A percentile compares a stretch with the other conserved stretches of the same genome.
phyloP scores from a whole-genome alignment of 2,329 filamentous ascomycete genomes.

The Phialophora expanda region DNA sequence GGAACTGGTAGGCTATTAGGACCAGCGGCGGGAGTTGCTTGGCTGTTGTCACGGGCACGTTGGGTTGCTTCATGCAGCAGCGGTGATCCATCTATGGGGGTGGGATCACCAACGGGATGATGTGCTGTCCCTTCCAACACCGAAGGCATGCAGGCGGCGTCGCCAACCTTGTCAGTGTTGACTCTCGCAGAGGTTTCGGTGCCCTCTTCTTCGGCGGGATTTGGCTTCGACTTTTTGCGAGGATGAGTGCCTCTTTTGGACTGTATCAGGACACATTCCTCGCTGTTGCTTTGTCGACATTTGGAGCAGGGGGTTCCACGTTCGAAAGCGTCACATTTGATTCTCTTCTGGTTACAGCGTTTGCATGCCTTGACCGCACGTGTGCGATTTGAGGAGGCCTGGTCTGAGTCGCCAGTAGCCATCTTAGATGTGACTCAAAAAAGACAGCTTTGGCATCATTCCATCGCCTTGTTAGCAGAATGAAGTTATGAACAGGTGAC shows the following conservation, averaged over 20 bases:
- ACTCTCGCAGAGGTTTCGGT: conserved; percentile 10
- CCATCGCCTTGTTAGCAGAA: no score
- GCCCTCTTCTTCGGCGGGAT: conserved; percentile 7
- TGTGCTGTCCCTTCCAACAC: conserved; percentile 10
- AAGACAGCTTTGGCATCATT: no score
- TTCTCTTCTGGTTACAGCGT: conserved; percentile 22
- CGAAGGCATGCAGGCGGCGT: conserved; percentile 10
- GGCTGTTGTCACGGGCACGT: conserved; percentile 1
- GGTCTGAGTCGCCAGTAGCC: conserved; percentile 11
- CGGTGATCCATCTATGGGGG: conserved; percentile 10
- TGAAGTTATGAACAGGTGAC: no score
- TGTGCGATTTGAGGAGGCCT: conserved; percentile 7
- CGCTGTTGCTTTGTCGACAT: conserved; percentile 23
- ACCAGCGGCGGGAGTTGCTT: background rate
- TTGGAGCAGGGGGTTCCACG: conserved; percentile 18
- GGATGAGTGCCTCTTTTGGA: conserved; percentile 20
- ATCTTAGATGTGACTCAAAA: conserved; percentile 8
- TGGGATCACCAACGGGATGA: conserved; percentile 8
- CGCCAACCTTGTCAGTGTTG: conserved; percentile 7
- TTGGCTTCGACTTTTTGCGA: conserved; percentile 21
- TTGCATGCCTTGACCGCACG: conserved; percentile 22
- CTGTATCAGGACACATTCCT: conserved; percentile 19
- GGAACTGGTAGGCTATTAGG: conserved; percentile 11
- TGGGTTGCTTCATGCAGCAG: conserved; percentile 7
- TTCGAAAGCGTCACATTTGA: conserved; percentile 22